Evolutionary conservation across 225 moss, liverwort and hornwort genomes (phyloP), one percentile per base, ranked within the genome.

Genomic region (Pseudoscleropodium purum): DNA sequence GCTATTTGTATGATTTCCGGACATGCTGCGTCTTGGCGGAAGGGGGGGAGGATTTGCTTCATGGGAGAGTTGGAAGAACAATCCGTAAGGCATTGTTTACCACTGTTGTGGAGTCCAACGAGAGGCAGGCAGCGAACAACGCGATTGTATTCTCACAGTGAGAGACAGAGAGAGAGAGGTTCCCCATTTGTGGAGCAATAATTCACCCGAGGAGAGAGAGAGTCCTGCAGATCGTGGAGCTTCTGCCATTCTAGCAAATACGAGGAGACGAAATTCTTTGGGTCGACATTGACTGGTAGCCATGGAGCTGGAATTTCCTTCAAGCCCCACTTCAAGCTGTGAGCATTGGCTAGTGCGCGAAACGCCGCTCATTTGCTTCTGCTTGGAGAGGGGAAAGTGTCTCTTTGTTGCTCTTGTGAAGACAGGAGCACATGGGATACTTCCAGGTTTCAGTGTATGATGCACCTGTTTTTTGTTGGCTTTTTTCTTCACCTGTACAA

Each of bases 401-500:
- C 45, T 10, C 12, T 31, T 60, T 12, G 83, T 34, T n/a, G 74
- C 82, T 82, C 82, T 73, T 62, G 74, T 74, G 52, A 74, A 83
- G 89, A 69, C 67, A 47, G 45, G 85, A 75, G 73, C 73, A 73
- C 74, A 31, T 13, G 78, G 20, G 31, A 49, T 31, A 36, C 89
- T 75, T 62, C 45, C 82, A 47, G 18, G 29, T 54, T 86, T 86
- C 59, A 85, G 89, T 91, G 3, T 64, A 11, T 72, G 87, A 83
- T 47, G 56, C 82, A 76, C 87, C 80, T 80, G 79, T 80, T 31
- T 80, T 68, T 45, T 82, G 84, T 90, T 79, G 87, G 33, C 83
- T 82, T 72, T 84, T 85, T 86, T 63, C 83, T 76, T 77, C 88
- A 77, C 86, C 64, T 90, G 90, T 90, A 90, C 86, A 88, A 90